Conservation (phyloP, 768 basidiomycete species). For the Leccinum subgranulosum region DNA sequence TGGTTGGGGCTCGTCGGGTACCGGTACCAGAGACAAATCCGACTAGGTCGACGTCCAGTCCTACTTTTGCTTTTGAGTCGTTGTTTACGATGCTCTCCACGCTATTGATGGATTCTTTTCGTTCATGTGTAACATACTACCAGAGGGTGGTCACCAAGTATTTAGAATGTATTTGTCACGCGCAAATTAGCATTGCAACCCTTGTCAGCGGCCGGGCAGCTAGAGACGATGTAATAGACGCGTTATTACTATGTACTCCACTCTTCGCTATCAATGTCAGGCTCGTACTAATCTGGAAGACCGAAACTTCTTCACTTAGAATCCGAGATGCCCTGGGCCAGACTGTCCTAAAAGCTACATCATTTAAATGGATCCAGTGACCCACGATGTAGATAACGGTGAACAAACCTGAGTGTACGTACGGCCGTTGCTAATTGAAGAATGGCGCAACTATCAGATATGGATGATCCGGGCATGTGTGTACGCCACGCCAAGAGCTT, state of each 20-base stretch:
- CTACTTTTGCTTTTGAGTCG: neutral
- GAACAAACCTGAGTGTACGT: neutral
- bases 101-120: neutral
- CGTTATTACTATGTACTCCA: neutral
- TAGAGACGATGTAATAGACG: neutral
- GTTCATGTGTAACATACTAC: constrained; percentile 1
- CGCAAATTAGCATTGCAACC: neutral
- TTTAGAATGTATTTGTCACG: constrained; percentile 9
- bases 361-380: too few species aligned
- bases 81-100: neutral
- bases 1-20: constrained; percentile 31
- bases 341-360: too few species aligned
- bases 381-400: neutral
- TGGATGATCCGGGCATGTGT: neutral
- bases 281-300: neutral
- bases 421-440: neutral
- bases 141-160: neutral
- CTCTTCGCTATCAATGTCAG: neutral
- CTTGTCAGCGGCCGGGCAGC: neutral
- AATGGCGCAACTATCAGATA: constrained; percentile 1
- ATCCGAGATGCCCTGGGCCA: neutral
- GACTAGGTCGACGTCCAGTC: constrained; percentile 10
- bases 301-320: neutral
- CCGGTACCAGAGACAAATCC: constrained; percentile 18
- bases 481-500: neutral